Conservation (phyloP, 1,284 basidiomycete genomes). For the Cryptococcus floricola region DNA sequence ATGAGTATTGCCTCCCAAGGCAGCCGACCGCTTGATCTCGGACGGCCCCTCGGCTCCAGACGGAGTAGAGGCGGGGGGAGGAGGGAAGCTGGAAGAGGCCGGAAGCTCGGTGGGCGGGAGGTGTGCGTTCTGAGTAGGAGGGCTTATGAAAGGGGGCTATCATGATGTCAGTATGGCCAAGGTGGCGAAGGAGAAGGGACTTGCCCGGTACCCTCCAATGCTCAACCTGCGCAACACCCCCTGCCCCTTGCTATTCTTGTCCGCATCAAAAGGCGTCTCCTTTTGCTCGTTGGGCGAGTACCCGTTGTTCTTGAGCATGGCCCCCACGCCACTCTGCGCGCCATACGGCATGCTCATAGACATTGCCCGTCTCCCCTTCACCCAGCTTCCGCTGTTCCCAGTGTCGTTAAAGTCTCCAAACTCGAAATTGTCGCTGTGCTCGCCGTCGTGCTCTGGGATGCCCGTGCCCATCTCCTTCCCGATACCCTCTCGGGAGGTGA, state of each 20-base stretch:
- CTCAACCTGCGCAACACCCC: constrained; percentile 41
- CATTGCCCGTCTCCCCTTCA: constrained; percentile 28
- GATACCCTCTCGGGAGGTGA: neutral
- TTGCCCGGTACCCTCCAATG: constrained; percentile 31
- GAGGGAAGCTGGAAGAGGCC: neutral
- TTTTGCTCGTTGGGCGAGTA: constrained; percentile 1
- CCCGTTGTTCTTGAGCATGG: constrained; percentile 15
- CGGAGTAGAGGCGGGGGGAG: constrained; percentile 4
- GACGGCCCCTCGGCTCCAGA: constrained; percentile 5
- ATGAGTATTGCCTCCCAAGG: constrained; percentile 8
- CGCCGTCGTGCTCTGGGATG: constrained; percentile 23
- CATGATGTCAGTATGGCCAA: neutral
- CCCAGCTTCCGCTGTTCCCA: constrained; percentile 25
- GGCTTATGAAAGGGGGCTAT: constrained; percentile 23
- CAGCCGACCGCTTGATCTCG: constrained; percentile 12
- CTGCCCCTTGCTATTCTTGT: constrained; percentile 42
- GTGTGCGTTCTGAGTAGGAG: constrained; percentile 11
- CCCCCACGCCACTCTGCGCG: constrained; percentile 17
- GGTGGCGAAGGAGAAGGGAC: constrained; percentile 6
- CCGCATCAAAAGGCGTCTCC: constrained; percentile 17
- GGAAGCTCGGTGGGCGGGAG: constrained; percentile 10
- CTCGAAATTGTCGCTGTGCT: constrained; percentile 35
- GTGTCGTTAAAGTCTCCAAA: constrained; percentile 39
- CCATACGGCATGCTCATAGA: constrained; percentile 17
- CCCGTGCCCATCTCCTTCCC: neutral